A percentile compares a stretch with the other conserved stretches of the same genome.
Conservation (phyloP, 306 rosid species). For the Casuarina glauca region DNA sequence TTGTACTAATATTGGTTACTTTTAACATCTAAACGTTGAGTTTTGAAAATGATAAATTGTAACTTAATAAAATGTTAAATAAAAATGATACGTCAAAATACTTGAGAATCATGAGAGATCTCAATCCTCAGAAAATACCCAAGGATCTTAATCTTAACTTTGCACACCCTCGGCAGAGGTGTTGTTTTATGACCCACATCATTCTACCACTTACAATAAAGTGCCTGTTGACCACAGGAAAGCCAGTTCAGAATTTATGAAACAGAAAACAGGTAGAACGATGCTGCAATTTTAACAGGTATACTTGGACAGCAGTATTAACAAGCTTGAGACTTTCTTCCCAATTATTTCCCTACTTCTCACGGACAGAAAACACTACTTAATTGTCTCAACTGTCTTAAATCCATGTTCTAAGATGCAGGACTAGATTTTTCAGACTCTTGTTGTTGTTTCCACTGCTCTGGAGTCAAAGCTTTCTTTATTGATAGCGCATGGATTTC, state of each 20-base stretch:
- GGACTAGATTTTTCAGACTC: slow-evolving; percentile 55
- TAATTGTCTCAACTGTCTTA: not conserved
- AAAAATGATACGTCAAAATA: too few relatives aligned
- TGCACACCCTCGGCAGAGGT: not conserved
- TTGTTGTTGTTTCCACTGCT: slow-evolving; percentile 87
- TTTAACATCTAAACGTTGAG: too few relatives aligned
- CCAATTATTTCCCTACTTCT: not conserved
- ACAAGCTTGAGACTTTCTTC: slow-evolving; percentile 14
- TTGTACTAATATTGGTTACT: too few relatives aligned
- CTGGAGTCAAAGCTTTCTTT: slow-evolving; percentile 84
- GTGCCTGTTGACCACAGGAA: not conserved
- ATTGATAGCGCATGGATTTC: slow-evolving; percentile 89
- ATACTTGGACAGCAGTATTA: slow-evolving; percentile 13
- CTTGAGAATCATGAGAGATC: too few relatives aligned
- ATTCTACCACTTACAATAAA: not conserved
- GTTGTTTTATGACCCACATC: not conserved
- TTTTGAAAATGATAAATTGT: too few relatives aligned
- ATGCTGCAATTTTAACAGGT: not conserved
- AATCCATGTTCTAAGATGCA: slow-evolving; percentile 41
- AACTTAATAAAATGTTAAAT: too few relatives aligned
- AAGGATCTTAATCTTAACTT: not conserved
- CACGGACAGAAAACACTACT: not conserved
- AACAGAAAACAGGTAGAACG: slow-evolving; percentile 15
- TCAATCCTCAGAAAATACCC: too few relatives aligned
- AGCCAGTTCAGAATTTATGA: not conserved